A percentile compares a stretch with the other conserved stretches of the same genome.
These are phyloP conservation scores for Aspergillus nomiae DNA, from an alignment of 2,329 filamentous ascomycete genomes.

Conservation along the genomic window DNA sequence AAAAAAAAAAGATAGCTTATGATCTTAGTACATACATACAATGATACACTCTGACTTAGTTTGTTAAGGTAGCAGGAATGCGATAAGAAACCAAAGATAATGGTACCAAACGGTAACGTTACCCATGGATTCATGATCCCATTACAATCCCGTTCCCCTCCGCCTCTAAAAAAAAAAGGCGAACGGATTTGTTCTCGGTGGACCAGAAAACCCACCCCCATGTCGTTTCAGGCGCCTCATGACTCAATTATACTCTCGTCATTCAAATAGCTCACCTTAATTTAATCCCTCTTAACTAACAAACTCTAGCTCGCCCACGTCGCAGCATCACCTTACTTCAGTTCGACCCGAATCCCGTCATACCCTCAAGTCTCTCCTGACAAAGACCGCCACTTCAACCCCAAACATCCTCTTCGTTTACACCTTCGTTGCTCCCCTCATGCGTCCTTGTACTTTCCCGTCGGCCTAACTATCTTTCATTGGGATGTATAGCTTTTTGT, in stretches of 20 bases:
- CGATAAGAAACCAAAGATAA: neutral
- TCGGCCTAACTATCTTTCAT: constrained; percentile 2
- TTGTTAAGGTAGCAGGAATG: neutral
- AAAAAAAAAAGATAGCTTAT: neutral
- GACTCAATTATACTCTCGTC: neutral
- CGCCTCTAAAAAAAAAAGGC: neutral
- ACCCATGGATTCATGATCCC: neutral
- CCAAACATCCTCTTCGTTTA: neutral
- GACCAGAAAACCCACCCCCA: neutral
- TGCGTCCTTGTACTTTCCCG: neutral
- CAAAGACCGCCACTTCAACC: constrained; percentile 3
- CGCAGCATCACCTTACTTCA: neutral
- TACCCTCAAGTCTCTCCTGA: neutral
- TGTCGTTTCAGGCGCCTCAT: constrained; percentile 2
- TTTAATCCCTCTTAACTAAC: neutral
- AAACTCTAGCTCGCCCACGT: neutral
- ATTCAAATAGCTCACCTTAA: neutral
- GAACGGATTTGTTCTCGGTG: neutral
- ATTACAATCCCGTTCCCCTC: neutral
- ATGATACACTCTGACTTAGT: neutral
- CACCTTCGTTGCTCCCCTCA: neutral
- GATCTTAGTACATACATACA: neutral
- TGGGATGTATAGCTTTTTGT: constrained; percentile 30
- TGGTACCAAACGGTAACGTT: neutral
- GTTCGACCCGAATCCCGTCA: neutral